Evolutionary conservation across 345 rosid species (phyloP).

Genomic region (Ceriops decandra): DNA sequence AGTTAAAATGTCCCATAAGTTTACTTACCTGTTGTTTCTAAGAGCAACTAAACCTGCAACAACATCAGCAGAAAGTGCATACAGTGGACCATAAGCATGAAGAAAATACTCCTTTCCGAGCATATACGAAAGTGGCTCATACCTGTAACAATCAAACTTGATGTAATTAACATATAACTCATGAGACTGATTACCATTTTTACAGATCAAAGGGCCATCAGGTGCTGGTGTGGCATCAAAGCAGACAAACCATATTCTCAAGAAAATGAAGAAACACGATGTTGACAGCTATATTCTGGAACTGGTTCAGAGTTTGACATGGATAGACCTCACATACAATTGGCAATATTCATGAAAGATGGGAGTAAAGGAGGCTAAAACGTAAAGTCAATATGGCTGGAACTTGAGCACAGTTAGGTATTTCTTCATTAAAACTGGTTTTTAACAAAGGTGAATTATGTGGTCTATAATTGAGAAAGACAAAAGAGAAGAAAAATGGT

Average conservation of each 20-base stretch:
- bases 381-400: too few relatives aligned
- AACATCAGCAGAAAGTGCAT: conserved; percentile 89
- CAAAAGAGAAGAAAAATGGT: too few relatives aligned
- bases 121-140: conserved; percentile 66
- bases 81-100: conserved; percentile 93
- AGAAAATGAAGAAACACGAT: neutral
- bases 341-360: too few relatives aligned
- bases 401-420: too few relatives aligned
- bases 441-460: too few relatives aligned
- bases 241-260: neutral
- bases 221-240: neutral
- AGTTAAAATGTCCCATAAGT: neutral
- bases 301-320: neutral
- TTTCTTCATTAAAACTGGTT: too few relatives aligned
- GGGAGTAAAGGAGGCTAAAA: too few relatives aligned
- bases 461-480: too few relatives aligned
- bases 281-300: neutral
- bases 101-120: conserved; percentile 89
- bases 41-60: conserved; percentile 77
- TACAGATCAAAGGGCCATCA: neutral
- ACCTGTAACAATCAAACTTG: conserved; percentile 47
- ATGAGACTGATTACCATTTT: neutral
- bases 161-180: neutral
- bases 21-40: conserved; percentile 66
- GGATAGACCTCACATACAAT: neutral